Evolutionary conservation across 2,329 filamentous ascomycete genomes (phyloP), one percentile per base, ranked within the genome.

Genomic region (Xylaria sp.): DNA sequence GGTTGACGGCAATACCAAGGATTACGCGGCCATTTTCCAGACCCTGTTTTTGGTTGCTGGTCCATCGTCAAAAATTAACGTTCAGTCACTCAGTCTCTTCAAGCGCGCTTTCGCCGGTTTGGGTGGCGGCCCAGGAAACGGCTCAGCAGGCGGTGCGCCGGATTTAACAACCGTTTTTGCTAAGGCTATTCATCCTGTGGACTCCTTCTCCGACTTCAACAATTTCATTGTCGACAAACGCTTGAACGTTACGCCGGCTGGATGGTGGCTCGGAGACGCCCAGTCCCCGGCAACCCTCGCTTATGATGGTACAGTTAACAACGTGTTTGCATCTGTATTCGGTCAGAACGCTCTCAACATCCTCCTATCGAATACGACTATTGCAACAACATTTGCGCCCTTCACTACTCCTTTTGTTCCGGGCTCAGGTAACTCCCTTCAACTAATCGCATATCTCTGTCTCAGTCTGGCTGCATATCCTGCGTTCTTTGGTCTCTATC

Each of bases 401-500:
- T 96, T 97, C 68, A 90, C 90, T 63, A 81, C 85, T 0, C 89
- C 90, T 0, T 92, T 87, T 75, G 77, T 82, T 30, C 84, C 89
- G 0, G 79, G 79, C 18, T 84, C 86, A 7, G 90, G 90, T 18
- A 80, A 92, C 54, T 86, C 87, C 0, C 75, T 96, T 23, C 90
- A 95, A 70, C 79, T 96, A 16, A 84, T 93, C 47, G 79, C 90
- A 7, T 96, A 96, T 74, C 89, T 94, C 71, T 86, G 88, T 11
- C 80, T 97, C 7, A 90, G 88, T 1, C 85, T 95, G 74, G 81
- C 84, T 5, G 86, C 87, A 1, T 94, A 89, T 67, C 91, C 92
- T 0, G 91, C 88, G 11, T 92, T 97, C 78, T 95, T 96, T 68
- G 84, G 90, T 0, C 78, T 97, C 3, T 97, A 97, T 69, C 90